These are phyloP conservation scores for Pleurotus cornucopiae DNA, from an alignment of 768 basidiomycete genomes.

Conservation along the genomic window DNA sequence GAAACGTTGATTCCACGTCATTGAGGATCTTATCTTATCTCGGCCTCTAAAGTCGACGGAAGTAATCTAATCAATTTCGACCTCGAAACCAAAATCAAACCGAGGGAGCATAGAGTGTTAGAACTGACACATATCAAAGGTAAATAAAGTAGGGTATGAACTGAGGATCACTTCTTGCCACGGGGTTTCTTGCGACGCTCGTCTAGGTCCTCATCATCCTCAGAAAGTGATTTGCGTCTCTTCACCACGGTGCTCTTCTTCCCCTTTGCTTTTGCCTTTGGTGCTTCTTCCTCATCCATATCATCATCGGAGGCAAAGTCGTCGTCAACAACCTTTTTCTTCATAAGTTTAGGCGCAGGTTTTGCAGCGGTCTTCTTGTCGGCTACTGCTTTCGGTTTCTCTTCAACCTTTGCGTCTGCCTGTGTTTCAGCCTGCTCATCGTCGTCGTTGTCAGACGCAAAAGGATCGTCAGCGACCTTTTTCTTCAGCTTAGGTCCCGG, in stretches of 20 bases:
- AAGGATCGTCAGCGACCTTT: constrained; percentile 49
- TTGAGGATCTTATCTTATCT: constrained; percentile 8
- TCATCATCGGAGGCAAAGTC: constrained; percentile 57
- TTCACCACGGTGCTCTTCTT: constrained; percentile 6
- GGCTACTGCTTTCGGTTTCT: constrained; percentile 6
- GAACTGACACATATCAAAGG: neutral
- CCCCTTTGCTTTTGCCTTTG: constrained; percentile 11
- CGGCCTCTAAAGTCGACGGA: neutral
- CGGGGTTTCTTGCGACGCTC: constrained; percentile 17
- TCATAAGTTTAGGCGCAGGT: constrained; percentile 44
- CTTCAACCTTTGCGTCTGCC: constrained; percentile 12
- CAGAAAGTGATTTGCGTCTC: constrained; percentile 8
- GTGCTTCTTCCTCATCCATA: constrained; percentile 13
- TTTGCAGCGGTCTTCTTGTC: constrained; percentile 17
- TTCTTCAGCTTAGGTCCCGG: constrained; percentile 44
- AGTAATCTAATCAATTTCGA: too few relatives aligned
- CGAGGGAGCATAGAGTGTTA: neutral
- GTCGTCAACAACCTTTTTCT: constrained; percentile 46
- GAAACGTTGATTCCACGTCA: constrained; percentile 5
- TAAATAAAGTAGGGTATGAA: too few relatives aligned
- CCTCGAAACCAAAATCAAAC: neutral
- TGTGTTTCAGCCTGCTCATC: constrained; percentile 14
- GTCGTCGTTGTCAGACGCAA: constrained; percentile 48
- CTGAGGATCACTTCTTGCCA: neutral
- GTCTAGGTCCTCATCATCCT: constrained; percentile 21